phyloP scores from a whole-genome alignment of 2,329 filamentous ascomycete species.

The Verticillium longisporum region DNA sequence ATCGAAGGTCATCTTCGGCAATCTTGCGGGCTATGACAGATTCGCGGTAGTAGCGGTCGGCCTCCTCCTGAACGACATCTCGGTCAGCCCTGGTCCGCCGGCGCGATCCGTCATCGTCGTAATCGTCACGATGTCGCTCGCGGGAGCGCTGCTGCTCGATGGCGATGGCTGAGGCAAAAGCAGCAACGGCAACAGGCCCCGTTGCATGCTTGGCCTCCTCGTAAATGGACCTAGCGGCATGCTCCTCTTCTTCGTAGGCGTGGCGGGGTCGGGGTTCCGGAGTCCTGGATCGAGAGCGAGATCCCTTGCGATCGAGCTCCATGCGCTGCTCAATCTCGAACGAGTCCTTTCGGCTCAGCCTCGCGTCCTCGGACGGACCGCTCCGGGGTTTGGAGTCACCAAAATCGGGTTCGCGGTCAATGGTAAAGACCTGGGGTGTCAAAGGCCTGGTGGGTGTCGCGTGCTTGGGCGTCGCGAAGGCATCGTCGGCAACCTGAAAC shows the following conservation, averaged over 20 bases:
- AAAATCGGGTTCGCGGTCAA: constrained; percentile 47
- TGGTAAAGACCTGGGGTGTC: constrained; percentile 44
- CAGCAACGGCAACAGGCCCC: constrained; percentile 38
- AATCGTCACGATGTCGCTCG: constrained; percentile 22
- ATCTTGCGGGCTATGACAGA: constrained; percentile 45
- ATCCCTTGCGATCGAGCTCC: constrained; percentile 18
- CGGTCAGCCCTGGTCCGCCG: constrained; percentile 20
- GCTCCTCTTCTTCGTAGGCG: constrained; percentile 29
- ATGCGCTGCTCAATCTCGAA: constrained; percentile 34
- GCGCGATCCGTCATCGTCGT: constrained; percentile 25
- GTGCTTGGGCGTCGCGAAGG: constrained; percentile 37
- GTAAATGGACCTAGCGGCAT: constrained; percentile 35
- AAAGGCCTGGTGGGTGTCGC: constrained; percentile 32
- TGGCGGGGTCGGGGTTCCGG: constrained; percentile 11
- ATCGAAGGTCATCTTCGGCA: constrained; percentile 45
- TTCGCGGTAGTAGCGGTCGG: constrained; percentile 52
- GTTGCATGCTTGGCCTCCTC: constrained; percentile 41
- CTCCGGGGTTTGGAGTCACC: constrained; percentile 24
- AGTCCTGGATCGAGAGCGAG: constrained; percentile 14
- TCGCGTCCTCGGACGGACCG: constrained; percentile 19
- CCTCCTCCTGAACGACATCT: constrained; percentile 48
- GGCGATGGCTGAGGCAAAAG: constrained; percentile 39
- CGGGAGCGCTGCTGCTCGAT: constrained; percentile 30
- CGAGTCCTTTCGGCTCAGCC: constrained; percentile 42
- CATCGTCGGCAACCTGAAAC: constrained; percentile 47